Conservation (phyloP, 805 yeast species). For the Yamadazyma olivae region DNA sequence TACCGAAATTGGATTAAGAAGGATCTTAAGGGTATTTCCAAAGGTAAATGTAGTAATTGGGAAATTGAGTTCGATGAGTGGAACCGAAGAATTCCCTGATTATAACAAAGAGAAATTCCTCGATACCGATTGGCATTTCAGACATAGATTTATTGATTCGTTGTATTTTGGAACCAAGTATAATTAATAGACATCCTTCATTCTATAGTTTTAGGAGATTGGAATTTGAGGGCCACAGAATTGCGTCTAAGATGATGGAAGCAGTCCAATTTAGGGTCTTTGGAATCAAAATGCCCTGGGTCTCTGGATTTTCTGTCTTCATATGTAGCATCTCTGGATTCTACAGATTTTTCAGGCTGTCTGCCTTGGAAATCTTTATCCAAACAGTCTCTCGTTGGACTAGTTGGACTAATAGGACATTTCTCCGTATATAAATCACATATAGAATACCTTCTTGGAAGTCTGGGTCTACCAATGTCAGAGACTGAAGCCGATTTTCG, state of each 20-base stretch:
- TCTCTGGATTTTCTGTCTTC: slow-evolving; percentile 2
- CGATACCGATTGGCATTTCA: slow-evolving; percentile 57
- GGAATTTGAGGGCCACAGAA: slow-evolving; percentile 47
- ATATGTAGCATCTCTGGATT: too few relatives aligned
- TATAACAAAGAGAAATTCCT: slow-evolving; percentile 39
- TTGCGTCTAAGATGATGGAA: slow-evolving; percentile 38
- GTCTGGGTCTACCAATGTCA: too few relatives aligned
- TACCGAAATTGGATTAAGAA: slow-evolving; percentile 72
- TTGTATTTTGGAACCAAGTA: slow-evolving; percentile 68
- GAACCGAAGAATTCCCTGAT: slow-evolving; percentile 10
- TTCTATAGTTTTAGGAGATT: slow-evolving; percentile 26
- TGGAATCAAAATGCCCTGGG: too few relatives aligned
- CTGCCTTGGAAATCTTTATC: too few relatives aligned
- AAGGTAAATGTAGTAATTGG: slow-evolving; percentile 69
- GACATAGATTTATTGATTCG: slow-evolving; percentile 68
- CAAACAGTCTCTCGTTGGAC: slow-evolving; percentile 1
- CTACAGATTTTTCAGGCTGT: too few relatives aligned
- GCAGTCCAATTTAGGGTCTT: too few relatives aligned
- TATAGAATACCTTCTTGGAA: slow-evolving; percentile 10
- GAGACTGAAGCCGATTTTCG: too few relatives aligned
- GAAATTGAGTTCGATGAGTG: slow-evolving; percentile 46
- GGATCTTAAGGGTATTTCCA: slow-evolving; percentile 74
- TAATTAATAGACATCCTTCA: too few relatives aligned
- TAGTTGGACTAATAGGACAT: slow-evolving; percentile 7
- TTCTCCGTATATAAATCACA: slow-evolving; percentile 11